A percentile compares a stretch with the other conserved stretches of the same genome.
Conservation (phyloP, 2,329 filamentous ascomycete species). For the Biscogniauxia marginata region DNA sequence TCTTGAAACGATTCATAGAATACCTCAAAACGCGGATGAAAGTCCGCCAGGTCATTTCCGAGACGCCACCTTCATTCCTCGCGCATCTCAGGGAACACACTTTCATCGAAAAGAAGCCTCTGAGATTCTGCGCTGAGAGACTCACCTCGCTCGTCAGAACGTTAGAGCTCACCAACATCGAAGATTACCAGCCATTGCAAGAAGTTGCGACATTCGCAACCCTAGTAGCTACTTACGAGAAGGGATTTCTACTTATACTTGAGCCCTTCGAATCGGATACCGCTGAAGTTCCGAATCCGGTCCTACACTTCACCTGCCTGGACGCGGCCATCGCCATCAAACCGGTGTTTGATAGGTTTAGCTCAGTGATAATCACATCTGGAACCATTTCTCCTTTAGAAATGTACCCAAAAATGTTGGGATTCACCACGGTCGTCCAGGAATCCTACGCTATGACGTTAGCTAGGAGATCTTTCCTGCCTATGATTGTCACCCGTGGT, state of each 20-base stretch:
- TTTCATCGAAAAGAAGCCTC: conserved; percentile 94
- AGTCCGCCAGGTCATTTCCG: conserved; percentile 93
- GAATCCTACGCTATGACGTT: conserved; percentile 98
- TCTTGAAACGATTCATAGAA: conserved; percentile 94
- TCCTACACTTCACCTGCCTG: conserved; percentile 95
- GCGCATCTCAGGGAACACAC: conserved; percentile 92
- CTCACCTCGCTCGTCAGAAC: conserved; percentile 93
- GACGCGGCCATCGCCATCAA: conserved; percentile 98
- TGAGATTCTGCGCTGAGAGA: conserved; percentile 92
- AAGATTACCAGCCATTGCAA: conserved; percentile 95
- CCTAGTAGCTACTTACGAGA: conserved; percentile 93
- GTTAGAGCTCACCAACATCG: conserved; percentile 93
- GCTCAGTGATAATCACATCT: conserved; percentile 97
- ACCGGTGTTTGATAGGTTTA: conserved; percentile 95
- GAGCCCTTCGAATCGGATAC: conserved; percentile 96
- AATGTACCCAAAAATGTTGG: conserved; percentile 99
- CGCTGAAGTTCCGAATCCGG: conserved; percentile 91
- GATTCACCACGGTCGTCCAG: conserved; percentile 87
- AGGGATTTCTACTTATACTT: conserved; percentile 92
- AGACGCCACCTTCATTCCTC: conserved; percentile 92
- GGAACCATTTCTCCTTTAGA: conserved; percentile 95
- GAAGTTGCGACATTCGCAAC: conserved; percentile 98
- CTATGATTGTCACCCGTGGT: conserved; percentile 94
- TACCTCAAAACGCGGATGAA: conserved; percentile 99
- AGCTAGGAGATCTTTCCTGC: conserved; percentile 89